These are phyloP conservation scores for Mycena filopes DNA, from an alignment of 768 basidiomycete species.

Conservation along the genomic window DNA sequence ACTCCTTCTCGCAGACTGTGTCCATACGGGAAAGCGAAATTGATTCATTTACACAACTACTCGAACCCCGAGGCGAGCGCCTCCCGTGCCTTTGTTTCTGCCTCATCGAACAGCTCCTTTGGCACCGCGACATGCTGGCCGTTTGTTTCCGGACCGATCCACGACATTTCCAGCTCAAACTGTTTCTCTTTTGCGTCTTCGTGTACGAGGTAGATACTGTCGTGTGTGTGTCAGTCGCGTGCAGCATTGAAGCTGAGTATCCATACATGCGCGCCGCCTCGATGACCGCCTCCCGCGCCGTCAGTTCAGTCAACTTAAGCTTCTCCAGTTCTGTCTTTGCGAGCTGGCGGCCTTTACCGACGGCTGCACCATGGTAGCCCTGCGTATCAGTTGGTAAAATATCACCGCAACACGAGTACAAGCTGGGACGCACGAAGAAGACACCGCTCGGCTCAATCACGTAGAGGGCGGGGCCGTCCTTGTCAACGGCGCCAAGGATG, in stretches of 20 bases:
- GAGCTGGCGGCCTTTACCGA: slow-evolving; percentile 97
- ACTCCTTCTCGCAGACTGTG: neutral
- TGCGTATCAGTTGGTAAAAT: slow-evolving; percentile 43
- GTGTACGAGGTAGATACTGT: slow-evolving; percentile 95
- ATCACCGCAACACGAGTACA: neutral
- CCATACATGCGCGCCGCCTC: slow-evolving; percentile 97
- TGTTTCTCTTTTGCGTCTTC: slow-evolving; percentile 99
- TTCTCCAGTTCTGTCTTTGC: slow-evolving; percentile 99
- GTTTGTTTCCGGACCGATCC: slow-evolving; percentile 90
- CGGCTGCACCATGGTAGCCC: slow-evolving; percentile 97
- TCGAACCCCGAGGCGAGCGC: slow-evolving; percentile 74
- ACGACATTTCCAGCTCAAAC: slow-evolving; percentile 97
- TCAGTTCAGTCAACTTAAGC: slow-evolving; percentile 84
- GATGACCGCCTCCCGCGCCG: slow-evolving; percentile 85
- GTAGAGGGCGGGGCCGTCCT: slow-evolving; percentile 85
- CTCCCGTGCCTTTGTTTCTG: slow-evolving; percentile 88
- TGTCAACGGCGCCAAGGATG: slow-evolving; percentile 90
- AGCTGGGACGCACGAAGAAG: slow-evolving; percentile 71
- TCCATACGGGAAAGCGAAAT: slow-evolving; percentile 29
- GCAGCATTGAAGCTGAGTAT: too few relatives aligned
- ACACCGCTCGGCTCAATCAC: slow-evolving; percentile 96
- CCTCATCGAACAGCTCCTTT: slow-evolving; percentile 83
- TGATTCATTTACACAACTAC: slow-evolving; percentile 40
- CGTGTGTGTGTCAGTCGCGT: slow-evolving; percentile 18
- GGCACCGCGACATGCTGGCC: slow-evolving; percentile 87